A percentile compares a stretch with the other conserved stretches of the same genome.
These are phyloP conservation scores for Westerdykella aurantiaca DNA, from an alignment of 2,329 filamentous ascomycete species.

Conservation along the genomic window DNA sequence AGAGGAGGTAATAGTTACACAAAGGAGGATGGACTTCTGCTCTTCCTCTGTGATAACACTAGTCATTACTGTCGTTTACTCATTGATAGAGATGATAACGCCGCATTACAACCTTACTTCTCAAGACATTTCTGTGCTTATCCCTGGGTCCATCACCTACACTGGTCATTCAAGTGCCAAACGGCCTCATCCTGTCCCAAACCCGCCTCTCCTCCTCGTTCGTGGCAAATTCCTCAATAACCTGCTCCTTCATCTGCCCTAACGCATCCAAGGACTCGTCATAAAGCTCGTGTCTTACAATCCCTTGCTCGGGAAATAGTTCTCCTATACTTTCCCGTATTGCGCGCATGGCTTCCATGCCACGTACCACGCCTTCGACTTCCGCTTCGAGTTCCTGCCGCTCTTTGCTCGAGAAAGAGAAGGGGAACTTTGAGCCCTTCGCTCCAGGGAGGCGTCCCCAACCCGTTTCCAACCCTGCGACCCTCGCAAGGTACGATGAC, in stretches of 20 bases:
- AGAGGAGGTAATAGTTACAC: too few relatives aligned
- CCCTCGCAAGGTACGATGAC: constrained; percentile 19
- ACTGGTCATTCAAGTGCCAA: constrained; percentile 3
- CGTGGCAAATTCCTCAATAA: constrained; percentile 16
- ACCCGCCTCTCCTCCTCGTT: constrained; percentile 15
- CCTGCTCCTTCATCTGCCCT: constrained; percentile 19
- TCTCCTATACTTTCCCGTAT: constrained; percentile 19
- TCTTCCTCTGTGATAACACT: too few relatives aligned
- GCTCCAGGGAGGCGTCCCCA: constrained; percentile 20
- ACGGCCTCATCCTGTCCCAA: constrained; percentile 19
- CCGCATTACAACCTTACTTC: too few relatives aligned
- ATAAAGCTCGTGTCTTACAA: constrained; percentile 20
- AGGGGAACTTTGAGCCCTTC: constrained; percentile 11
- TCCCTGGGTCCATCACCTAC: too few relatives aligned
- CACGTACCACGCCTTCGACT: constrained; percentile 17
- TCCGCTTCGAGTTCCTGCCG: constrained; percentile 18
- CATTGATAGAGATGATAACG: too few relatives aligned
- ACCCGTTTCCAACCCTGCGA: constrained; percentile 22
- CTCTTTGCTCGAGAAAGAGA: constrained; percentile 19
- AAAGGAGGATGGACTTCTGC: too few relatives aligned
- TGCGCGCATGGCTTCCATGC: constrained; percentile 25
- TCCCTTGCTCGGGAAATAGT: constrained; percentile 20
- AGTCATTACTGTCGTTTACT: too few relatives aligned
- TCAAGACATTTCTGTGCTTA: too few relatives aligned
- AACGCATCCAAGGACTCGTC: constrained; percentile 21